phyloP scores from a whole-genome alignment of 805 yeast species.

The Candida piceae region DNA sequence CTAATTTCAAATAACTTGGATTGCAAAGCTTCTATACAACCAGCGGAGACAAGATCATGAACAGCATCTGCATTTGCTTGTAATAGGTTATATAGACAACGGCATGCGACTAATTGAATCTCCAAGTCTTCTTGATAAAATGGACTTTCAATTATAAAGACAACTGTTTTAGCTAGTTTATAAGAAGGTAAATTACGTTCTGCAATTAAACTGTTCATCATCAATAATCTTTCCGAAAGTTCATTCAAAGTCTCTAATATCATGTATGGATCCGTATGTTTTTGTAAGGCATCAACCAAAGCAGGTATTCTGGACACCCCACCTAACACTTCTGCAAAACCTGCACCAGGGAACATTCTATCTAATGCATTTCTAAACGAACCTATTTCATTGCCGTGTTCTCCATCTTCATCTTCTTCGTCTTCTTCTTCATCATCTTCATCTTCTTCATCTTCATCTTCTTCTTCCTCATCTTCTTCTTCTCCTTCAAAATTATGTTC shows the following conservation, averaged over 20 bases:
- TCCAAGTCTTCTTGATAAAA: slow-evolving; percentile 61
- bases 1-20: slow-evolving; percentile 66
- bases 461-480: slow-evolving; percentile 25
- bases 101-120: slow-evolving; percentile 75
- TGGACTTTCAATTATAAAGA: slow-evolving; percentile 55
- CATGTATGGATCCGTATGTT: slow-evolving; percentile 52
- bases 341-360: slow-evolving; percentile 25
- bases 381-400: slow-evolving; percentile 10
- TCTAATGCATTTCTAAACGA: slow-evolving; percentile 23
- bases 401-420: slow-evolving; percentile 16
- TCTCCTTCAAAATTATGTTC: slow-evolving; percentile 13
- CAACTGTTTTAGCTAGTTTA: slow-evolving; percentile 48
- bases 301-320: slow-evolving; percentile 18
- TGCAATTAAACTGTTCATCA: slow-evolving; percentile 58
- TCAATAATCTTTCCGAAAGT: slow-evolving; percentile 55
- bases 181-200: slow-evolving; percentile 62
- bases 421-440: slow-evolving; percentile 1
- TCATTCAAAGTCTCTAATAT: slow-evolving; percentile 63
- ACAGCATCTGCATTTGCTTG: slow-evolving; percentile 69
- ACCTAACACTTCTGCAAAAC: slow-evolving; percentile 25
- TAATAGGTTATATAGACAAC: slow-evolving; percentile 75
- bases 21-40: slow-evolving; percentile 62
- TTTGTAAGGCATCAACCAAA: slow-evolving; percentile 34
- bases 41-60: slow-evolving; percentile 55
- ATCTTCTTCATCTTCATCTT: slow-evolving; percentile 18